A percentile compares a stretch with the other conserved stretches of the same genome.
These are phyloP conservation scores for Fusarium sp. DNA, from an alignment of 2,329 filamentous ascomycete species.

Conservation along the genomic window DNA sequence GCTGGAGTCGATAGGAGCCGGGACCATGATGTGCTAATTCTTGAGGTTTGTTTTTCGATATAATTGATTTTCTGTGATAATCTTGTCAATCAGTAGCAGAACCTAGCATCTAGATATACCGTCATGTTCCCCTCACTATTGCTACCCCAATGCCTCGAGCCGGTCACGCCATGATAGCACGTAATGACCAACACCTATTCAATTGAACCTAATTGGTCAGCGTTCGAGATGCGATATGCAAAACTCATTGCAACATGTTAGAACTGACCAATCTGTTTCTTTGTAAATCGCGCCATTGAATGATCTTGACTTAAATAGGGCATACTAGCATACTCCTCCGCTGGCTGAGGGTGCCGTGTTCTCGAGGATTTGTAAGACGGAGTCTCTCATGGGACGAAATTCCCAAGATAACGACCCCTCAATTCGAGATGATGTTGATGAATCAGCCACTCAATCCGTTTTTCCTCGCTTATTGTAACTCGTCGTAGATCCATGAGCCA, in stretches of 20 bases:
- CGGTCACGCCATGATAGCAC: slow-evolving; percentile 30
- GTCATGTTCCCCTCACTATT: neutral
- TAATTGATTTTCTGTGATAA: neutral
- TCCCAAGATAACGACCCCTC: neutral
- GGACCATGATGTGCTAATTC: slow-evolving; percentile 57
- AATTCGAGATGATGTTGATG: neutral
- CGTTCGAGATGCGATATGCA: slow-evolving; percentile 18
- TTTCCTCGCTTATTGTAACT: neutral
- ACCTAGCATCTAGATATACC: slow-evolving; percentile 11
- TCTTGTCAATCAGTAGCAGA: rapidly evolving
- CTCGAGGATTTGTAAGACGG: slow-evolving; percentile 17
- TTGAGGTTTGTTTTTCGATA: rapidly evolving
- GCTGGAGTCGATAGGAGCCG: slow-evolving; percentile 71
- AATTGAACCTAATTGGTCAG: slow-evolving; percentile 4
- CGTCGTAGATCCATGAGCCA: neutral
- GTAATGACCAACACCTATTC: slow-evolving; percentile 10
- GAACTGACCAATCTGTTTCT: neutral
- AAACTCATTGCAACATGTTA: slow-evolving; percentile 32
- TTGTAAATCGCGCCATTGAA: neutral
- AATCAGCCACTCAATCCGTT: neutral
- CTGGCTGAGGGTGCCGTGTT: slow-evolving; percentile 15
- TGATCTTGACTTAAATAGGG: slow-evolving; percentile 6
- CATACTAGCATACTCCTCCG: neutral
- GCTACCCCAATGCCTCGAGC: neutral
- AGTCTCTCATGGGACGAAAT: neutral